Evolutionary conservation across 1,139 yeast species (phyloP).

Genomic region (Blastobotrys serpentis): DNA sequence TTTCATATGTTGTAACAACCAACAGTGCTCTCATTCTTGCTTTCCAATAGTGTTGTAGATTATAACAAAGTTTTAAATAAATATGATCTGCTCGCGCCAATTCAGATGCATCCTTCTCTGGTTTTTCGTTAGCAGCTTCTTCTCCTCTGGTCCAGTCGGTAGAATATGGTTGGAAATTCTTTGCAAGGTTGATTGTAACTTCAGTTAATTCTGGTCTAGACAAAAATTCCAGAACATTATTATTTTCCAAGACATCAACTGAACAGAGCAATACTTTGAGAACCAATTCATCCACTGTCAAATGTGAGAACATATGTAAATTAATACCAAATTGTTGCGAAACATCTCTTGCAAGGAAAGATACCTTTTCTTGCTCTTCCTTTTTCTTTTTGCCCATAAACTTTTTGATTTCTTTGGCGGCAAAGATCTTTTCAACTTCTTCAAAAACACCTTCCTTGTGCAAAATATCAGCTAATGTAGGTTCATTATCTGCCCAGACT

Average conservation of each 20-base stretch:
- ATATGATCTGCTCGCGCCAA: constrained; percentile 81
- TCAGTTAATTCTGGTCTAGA: constrained; percentile 69
- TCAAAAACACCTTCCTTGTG: constrained; percentile 69
- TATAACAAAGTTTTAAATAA: constrained; percentile 73
- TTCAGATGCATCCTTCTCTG: constrained; percentile 58
- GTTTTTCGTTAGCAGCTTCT: constrained; percentile 34
- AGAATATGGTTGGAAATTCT: constrained; percentile 72
- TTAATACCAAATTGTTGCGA: constrained; percentile 93
- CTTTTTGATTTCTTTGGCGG: constrained; percentile 54
- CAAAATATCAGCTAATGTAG: constrained; percentile 52
- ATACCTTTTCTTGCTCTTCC: constrained; percentile 47
- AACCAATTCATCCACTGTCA: constrained; percentile 63
- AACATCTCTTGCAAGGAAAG: constrained; percentile 73
- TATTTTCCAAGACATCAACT: constrained; percentile 61
- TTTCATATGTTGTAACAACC: constrained; percentile 63
- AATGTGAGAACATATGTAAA: constrained; percentile 70
- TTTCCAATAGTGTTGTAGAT: constrained; percentile 80
- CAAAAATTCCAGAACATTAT: constrained; percentile 79
- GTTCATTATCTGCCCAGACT: constrained; percentile 65
- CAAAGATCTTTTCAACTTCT: constrained; percentile 79
- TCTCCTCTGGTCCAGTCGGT: constrained; percentile 47
- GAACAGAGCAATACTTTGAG: constrained; percentile 69
- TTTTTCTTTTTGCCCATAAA: constrained; percentile 38
- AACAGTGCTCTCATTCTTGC: constrained; percentile 78
- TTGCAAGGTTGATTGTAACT: constrained; percentile 62